Evolutionary conservation across 768 basidiomycete genomes (phyloP).

Genomic region (Trametes coccinea): DNA sequence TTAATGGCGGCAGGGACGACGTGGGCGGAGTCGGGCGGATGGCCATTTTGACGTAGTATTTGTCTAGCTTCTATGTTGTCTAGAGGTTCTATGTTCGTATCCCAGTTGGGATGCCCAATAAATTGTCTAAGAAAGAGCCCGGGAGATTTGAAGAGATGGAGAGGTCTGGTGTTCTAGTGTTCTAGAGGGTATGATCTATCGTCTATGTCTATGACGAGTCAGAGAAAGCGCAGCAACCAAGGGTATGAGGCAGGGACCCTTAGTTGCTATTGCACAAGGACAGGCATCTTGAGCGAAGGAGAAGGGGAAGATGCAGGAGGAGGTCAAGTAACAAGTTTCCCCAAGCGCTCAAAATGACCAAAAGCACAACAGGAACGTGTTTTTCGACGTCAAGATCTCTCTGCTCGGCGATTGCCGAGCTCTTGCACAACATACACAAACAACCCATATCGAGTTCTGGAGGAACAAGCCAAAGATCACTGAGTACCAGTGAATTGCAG

Average conservation of each 20-base stretch:
- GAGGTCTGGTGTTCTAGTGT: slow-evolving; percentile 7
- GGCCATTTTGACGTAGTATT: slow-evolving; percentile 5
- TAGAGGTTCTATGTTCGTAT: not conserved
- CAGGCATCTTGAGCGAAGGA: slow-evolving; percentile 43
- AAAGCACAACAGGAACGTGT: slow-evolving; percentile 9
- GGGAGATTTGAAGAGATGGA: slow-evolving; percentile 4
- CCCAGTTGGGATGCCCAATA: slow-evolving; percentile 1
- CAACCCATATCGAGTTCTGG: not conserved
- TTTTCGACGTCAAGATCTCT: slow-evolving; percentile 15
- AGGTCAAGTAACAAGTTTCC: not conserved
- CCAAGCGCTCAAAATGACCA: not conserved
- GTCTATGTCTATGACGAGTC: slow-evolving; percentile 24
- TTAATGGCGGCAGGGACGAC: slow-evolving; percentile 58
- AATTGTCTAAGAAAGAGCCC: slow-evolving; percentile 4
- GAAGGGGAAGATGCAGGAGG: slow-evolving; percentile 9
- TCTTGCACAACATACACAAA: slow-evolving; percentile 13
- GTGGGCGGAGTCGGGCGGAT: slow-evolving; percentile 42
- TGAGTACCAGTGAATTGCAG: too few species aligned
- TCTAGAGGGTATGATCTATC: slow-evolving; percentile 33
- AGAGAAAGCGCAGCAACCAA: slow-evolving; percentile 31
- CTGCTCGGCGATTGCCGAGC: slow-evolving; percentile 25
- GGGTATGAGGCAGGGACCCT: slow-evolving; percentile 41
- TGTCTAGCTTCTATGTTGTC: not conserved
- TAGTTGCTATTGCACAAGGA: slow-evolving; percentile 54
- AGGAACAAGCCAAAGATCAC: slow-evolving; percentile 20